Evolutionary conservation across 805 yeast species (phyloP), one percentile per base, ranked within the genome.

Genomic region (Torulaspora gathmanii): DNA sequence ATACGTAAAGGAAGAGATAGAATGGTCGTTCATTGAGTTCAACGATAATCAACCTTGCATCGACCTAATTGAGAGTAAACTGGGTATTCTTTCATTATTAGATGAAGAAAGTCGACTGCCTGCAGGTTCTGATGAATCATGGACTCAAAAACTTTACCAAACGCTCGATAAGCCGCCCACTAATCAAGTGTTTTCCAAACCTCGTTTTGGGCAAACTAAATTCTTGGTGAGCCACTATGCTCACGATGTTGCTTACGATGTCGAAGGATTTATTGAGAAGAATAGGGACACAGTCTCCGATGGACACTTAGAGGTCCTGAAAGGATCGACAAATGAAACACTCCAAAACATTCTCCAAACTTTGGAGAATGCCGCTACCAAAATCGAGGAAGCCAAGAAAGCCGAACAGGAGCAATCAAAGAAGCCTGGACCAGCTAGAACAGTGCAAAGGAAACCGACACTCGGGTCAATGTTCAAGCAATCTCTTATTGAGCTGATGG

Each of bases 31-130:
- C 60, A 93, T 91, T 57, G 97, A 91, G 57, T 91, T 90, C 61
- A 81, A 93, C 46, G 99, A 91, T 65, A 91, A 91, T 66, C 97
- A 93, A 71, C 98, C 97, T 2, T 91, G 98, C 70, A 91, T 91
- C 57, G 83, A 83, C 56, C 77, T 93, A 58, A 93, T 91, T 58
- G 99, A 91, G 71, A 82, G 81, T 61, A 85, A 82, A 63, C 68
- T 90, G 50, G 99, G 99, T 64, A 81, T 91, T 40, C 73, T 91
- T 52, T 79, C 96, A 0, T 73, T 91, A 44, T 75, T 91, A 52
- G 98, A 91, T 65, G 99, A 91, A 71, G 99, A 93, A 69, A 84
- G 96, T 11, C 79, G 98, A 61, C 71, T 93, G 56, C 98, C 98
- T 1, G 78, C 95, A 17, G 98, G 98, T 55, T 78, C 82, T 49